phyloP scores from a whole-genome alignment of 2,329 filamentous ascomycete species.

The Phyllosticta paracitricarpa region DNA sequence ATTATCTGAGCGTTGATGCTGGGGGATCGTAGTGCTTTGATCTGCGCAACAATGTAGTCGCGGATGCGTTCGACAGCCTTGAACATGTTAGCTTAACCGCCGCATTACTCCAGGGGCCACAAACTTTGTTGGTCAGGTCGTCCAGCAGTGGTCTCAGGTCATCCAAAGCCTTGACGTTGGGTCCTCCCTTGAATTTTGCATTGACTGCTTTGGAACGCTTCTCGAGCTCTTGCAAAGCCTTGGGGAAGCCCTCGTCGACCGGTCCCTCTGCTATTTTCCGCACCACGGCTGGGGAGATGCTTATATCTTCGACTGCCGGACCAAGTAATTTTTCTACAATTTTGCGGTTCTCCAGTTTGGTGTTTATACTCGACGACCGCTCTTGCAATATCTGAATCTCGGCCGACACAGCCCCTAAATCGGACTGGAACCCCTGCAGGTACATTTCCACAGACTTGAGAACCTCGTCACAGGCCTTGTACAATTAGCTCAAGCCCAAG shows the following conservation, averaged over 20 bases:
- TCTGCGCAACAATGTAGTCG: constrained; percentile 87
- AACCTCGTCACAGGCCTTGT: constrained; percentile 74
- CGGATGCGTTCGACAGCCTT: constrained; percentile 79
- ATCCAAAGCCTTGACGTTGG: constrained; percentile 62
- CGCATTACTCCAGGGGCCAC: background rate
- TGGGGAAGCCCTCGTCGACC: constrained; percentile 84
- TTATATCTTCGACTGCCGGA: constrained; percentile 84
- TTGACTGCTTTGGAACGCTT: constrained; percentile 64
- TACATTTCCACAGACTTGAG: constrained; percentile 89
- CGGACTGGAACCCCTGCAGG: constrained; percentile 83
- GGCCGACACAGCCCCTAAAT: constrained; percentile 81
- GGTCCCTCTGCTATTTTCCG: constrained; percentile 77
- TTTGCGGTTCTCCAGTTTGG: constrained; percentile 78
- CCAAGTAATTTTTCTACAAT: constrained; percentile 80
- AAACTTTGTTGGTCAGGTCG: constrained; percentile 70
- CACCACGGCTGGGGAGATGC: constrained; percentile 73
- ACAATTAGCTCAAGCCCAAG: background rate
- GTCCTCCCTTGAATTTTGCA: constrained; percentile 51
- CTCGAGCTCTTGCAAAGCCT: constrained; percentile 73
- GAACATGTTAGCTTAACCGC: background rate
- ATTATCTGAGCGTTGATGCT: constrained; percentile 97
- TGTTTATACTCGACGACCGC: constrained; percentile 72
- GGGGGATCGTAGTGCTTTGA: constrained; percentile 85
- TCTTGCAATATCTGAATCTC: constrained; percentile 92
- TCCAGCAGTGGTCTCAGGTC: constrained; percentile 80